Conservation (phyloP, 2,329 filamentous ascomycete species). For the Exophiala mesophila region DNA sequence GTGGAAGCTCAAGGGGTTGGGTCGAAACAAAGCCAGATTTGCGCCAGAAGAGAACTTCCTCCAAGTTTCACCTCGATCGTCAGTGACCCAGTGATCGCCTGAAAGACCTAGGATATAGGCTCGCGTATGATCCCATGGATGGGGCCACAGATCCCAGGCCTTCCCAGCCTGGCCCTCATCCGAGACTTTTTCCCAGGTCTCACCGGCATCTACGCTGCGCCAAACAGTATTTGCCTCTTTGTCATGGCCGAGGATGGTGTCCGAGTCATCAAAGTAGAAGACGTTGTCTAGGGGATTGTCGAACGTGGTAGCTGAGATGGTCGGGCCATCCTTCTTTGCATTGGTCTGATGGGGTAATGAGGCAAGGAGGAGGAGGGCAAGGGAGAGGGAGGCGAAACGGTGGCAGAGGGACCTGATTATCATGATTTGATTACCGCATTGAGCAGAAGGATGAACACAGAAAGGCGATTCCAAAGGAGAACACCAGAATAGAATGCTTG, state of each 20-base stretch:
- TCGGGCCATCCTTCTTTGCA: constrained; percentile 61
- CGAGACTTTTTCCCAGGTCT: constrained; percentile 64
- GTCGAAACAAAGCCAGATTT: constrained; percentile 51
- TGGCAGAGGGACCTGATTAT: constrained; percentile 21
- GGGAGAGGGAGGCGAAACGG: constrained; percentile 16
- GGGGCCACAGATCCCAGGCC: constrained; percentile 63
- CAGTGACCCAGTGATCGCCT: constrained; percentile 73
- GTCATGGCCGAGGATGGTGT: constrained; percentile 74
- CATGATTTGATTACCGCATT: constrained; percentile 23
- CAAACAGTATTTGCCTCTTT: constrained; percentile 59
- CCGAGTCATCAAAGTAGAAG: constrained; percentile 87
- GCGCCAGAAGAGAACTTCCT: constrained; percentile 59
- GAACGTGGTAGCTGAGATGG: constrained; percentile 62
- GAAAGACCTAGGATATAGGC: constrained; percentile 73
- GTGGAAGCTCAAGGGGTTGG: constrained; percentile 66
- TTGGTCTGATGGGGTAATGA: constrained; percentile 15
- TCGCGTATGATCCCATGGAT: constrained; percentile 70
- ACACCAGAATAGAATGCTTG: not conserved
- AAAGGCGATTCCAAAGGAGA: not conserved
- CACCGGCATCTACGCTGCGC: constrained; percentile 75
- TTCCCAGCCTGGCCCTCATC: constrained; percentile 58
- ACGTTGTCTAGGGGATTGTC: constrained; percentile 62
- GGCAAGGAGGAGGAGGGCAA: constrained; percentile 18
- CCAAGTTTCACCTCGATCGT: constrained; percentile 80
- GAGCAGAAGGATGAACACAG: constrained; percentile 3